Evolutionary conservation across 1,284 basidiomycete genomes (phyloP).

Genomic region (Boletellus sp.): DNA sequence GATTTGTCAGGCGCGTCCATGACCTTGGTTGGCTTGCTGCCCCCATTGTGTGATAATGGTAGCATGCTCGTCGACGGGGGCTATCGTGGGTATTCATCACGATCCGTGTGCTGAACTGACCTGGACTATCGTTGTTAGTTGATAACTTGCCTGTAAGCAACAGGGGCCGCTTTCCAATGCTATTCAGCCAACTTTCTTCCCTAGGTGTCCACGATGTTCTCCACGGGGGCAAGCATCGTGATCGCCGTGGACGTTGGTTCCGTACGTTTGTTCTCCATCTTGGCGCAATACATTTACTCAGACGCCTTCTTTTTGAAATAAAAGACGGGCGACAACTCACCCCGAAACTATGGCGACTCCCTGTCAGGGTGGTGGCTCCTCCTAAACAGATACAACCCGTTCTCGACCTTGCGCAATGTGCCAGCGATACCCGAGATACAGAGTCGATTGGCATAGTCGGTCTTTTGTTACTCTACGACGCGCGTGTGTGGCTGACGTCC

Average conservation of each 20-base stretch:
- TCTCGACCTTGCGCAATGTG: constrained; percentile 76
- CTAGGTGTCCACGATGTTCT: constrained; percentile 86
- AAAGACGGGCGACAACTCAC: constrained; percentile 94
- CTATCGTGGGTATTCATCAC: constrained; percentile 60
- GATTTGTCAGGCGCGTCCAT: constrained; percentile 79
- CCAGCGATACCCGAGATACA: constrained; percentile 97
- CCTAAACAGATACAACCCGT: constrained; percentile 90
- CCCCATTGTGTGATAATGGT: constrained; percentile 93
- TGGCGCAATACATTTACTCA: not conserved
- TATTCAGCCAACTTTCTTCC: constrained; percentile 4
- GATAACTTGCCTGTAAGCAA: constrained; percentile 82
- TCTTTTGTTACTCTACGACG: not conserved
- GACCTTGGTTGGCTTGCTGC: constrained; percentile 93
- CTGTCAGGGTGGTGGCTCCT: constrained; percentile 97
- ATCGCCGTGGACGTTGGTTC: constrained; percentile 95
- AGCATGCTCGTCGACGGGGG: constrained; percentile 93
- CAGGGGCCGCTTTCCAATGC: not conserved
- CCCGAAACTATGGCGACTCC: constrained; percentile 91
- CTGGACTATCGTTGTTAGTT: constrained; percentile 43
- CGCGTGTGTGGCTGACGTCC: not conserved
- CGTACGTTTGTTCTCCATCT: constrained; percentile 43
- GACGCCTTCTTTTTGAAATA: not conserved
- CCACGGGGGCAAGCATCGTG: constrained; percentile 88
- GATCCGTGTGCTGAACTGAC: constrained; percentile 1
- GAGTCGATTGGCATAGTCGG: constrained; percentile 91